Base-by-base conservation (phyloP, 225 moss, liverwort and hornwort genomes). In the Polytrichum formosum region DNA sequence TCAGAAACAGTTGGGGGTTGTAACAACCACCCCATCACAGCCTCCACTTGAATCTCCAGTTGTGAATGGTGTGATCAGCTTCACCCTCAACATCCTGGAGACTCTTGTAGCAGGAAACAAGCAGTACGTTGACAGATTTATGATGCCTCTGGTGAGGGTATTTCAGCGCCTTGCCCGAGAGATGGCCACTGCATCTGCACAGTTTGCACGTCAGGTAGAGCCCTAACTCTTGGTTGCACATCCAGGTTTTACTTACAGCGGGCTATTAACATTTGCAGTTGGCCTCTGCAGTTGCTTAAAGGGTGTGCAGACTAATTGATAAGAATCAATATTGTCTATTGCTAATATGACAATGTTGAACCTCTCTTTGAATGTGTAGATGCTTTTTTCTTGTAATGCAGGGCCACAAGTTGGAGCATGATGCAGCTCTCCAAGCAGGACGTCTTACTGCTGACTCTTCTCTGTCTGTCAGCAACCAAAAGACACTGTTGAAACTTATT, bases 101-200 rank as follows among this genome's bases (percentile, higher is more conserved):
- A 99, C 87, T 22, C 91, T 99, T 58, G 81, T 90, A 65, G 81
- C 88, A 72, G 91, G 77, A 69, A 94, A 91, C 81, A 99, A 99
- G 81, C 78, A 83, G 72, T 94, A 94, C 54, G 73, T 94, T 58
- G 98, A 99, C 82, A 90, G 90, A 72, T 89, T 85, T 28, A 94
- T 99, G 98, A 88, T 89, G 80, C 78, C 88, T 72, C 72, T 99
- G 33, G 94, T 99, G 74, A 91, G 92, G 74, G 92, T 91, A 37
- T 88, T 99, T 46, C 98, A 99, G 80, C 88, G 94, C 76, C 87
- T 99, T 31, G 82, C 87, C 21, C 84, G 98, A 68, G 98, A 99
- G 72, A 94, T 93, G 94, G 88, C 81, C 70, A 72, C 96, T 53
- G 86, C 87, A 72, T 79, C 92, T 75, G 78, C 78, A 59, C 82